These are phyloP conservation scores for Raffaelea arxii DNA, from an alignment of 2,329 filamentous ascomycete species.

Conservation along the genomic window DNA sequence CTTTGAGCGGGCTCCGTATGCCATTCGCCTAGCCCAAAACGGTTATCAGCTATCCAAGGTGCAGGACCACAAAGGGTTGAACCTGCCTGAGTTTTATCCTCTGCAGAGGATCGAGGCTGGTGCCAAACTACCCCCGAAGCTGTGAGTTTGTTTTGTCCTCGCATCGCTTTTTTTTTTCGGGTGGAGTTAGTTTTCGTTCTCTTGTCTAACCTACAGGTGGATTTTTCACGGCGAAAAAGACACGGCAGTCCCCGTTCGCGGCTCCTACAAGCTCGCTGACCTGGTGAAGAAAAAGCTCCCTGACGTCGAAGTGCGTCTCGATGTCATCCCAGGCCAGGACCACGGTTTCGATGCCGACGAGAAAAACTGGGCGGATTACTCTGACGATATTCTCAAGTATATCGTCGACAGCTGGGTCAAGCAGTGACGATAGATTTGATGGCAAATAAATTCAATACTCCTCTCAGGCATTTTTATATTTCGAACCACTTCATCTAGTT, in stretches of 20 bases:
- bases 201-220: too few relatives aligned
- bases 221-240: too few relatives aligned
- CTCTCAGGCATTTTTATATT: too few relatives aligned
- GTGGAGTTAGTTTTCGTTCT: too few relatives aligned
- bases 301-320: neutral
- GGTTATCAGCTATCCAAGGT: neutral
- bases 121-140: neutral
- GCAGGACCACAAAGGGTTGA: neutral
- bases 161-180: too few relatives aligned
- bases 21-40: neutral
- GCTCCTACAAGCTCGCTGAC: neutral
- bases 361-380: neutral
- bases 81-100: neutral
- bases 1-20: neutral
- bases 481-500: too few relatives aligned
- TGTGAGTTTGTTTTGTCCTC: neutral
- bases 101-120: neutral
- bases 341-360: neutral
- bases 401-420: too few relatives aligned
- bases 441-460: too few relatives aligned
- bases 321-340: neutral
- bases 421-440: too few relatives aligned
- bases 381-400: too few relatives aligned
- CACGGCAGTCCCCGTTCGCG: neutral
- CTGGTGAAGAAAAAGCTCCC: neutral